These are phyloP conservation scores for Fusarium dimerum DNA, from an alignment of 2,329 filamentous ascomycete species.

Conservation along the genomic window DNA sequence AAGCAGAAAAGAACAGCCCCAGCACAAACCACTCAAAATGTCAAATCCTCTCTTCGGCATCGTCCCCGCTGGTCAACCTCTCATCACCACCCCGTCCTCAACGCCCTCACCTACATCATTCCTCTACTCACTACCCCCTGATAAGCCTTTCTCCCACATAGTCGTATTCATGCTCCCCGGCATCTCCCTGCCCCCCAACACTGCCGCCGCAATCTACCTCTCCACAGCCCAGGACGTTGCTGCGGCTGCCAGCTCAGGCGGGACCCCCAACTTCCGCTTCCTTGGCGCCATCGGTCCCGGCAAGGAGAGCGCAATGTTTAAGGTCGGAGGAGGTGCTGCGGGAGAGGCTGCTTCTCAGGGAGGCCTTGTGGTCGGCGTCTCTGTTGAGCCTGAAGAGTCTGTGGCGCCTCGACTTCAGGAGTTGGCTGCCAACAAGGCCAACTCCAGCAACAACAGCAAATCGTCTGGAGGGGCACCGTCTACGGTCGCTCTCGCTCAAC, in stretches of 20 bases:
- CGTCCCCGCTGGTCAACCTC: slow-evolving; percentile 60
- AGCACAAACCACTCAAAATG: background rate
- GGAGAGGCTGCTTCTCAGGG: slow-evolving; percentile 20
- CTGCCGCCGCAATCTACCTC: slow-evolving; percentile 88
- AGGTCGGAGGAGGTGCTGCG: slow-evolving; percentile 51
- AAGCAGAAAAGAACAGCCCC: too few relatives aligned
- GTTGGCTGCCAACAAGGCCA: slow-evolving; percentile 42
- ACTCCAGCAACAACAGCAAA: background rate
- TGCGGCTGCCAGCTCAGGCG: slow-evolving; percentile 40
- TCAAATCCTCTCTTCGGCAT: slow-evolving; percentile 54
- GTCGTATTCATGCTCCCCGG: slow-evolving; percentile 88
- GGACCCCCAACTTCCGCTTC: slow-evolving; percentile 69
- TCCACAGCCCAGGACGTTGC: slow-evolving; percentile 52
- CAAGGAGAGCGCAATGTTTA: slow-evolving; percentile 92
- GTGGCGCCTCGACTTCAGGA: slow-evolving; percentile 70
- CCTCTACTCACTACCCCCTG: slow-evolving; percentile 52
- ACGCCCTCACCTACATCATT: slow-evolving; percentile 56
- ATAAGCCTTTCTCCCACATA: slow-evolving; percentile 71
- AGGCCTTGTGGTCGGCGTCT: slow-evolving; percentile 77
- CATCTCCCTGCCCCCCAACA: slow-evolving; percentile 68
- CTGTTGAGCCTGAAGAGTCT: slow-evolving; percentile 72
- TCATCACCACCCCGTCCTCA: slow-evolving; percentile 56
- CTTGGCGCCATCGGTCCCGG: slow-evolving; percentile 87
- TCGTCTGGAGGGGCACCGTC: slow-evolving; percentile 45
- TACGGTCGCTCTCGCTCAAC: slow-evolving; percentile 82